Evolutionary conservation across 805 yeast species (phyloP).

Genomic region (Kazachstania viticola): DNA sequence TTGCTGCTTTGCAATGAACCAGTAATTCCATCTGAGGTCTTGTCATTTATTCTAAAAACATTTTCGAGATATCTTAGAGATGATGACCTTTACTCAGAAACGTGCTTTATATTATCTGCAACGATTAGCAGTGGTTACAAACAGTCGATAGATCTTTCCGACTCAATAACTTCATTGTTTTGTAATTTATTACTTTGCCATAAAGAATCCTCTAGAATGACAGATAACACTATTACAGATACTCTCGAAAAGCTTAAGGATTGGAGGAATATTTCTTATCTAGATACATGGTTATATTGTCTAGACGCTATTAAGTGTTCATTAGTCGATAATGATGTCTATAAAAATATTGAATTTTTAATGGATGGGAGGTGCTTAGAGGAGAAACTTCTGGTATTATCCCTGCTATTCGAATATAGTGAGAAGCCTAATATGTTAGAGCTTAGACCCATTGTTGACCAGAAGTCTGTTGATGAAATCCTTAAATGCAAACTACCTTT

Average conservation of each 20-base stretch:
- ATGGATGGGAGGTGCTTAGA: slow-evolving; percentile 1
- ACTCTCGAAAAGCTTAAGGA: not conserved
- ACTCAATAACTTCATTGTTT: too few species aligned
- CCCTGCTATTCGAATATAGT: slow-evolving; percentile 9
- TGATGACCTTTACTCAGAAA: not conserved
- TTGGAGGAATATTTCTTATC: not conserved
- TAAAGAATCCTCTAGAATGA: not conserved
- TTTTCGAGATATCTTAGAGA: not conserved
- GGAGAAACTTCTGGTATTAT: slow-evolving; percentile 8
- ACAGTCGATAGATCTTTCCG: not conserved
- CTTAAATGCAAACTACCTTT: too few species aligned
- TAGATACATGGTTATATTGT: slow-evolving; percentile 1
- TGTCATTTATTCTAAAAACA: not conserved
- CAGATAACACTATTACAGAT: not conserved
- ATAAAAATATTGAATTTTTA: slow-evolving; percentile 9
- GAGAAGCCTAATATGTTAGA: not conserved
- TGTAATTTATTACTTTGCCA: not conserved
- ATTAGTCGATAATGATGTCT: not conserved
- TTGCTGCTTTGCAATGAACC: not conserved
- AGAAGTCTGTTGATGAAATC: too few species aligned
- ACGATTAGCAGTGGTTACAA: not conserved
- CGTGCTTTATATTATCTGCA: not conserved
- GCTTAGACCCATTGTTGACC: too few species aligned
- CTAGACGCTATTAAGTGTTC: slow-evolving; percentile 1
- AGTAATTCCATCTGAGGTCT: not conserved